Conservation (phyloP, 306 rosid species). For the Comarum palustre region DNA sequence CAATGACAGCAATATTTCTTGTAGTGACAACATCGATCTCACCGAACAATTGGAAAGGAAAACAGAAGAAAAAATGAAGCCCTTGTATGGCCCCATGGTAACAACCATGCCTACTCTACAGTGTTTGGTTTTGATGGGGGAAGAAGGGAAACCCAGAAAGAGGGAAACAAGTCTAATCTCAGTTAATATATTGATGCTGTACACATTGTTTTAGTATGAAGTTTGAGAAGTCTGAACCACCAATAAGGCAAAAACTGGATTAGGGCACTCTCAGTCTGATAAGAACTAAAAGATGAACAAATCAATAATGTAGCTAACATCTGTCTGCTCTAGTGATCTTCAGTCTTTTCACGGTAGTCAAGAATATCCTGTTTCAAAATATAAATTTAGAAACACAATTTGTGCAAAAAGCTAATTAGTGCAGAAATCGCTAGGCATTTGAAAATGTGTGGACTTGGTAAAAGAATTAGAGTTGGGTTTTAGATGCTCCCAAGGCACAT, state of each 20-base stretch:
- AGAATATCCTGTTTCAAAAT: conserved; percentile 16
- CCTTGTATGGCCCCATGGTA: conserved; percentile 3
- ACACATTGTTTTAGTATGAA: conserved; percentile 6
- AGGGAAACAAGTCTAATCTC: background rate
- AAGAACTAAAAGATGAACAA: conserved; percentile 3
- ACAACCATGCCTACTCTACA: conserved; percentile 11
- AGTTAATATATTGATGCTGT: conserved; percentile 8
- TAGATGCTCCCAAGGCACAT: conserved; percentile 23
- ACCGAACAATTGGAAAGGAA: conserved; percentile 2
- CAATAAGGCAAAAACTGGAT: conserved; percentile 9
- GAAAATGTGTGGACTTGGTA: background rate
- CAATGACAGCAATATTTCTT: conserved; percentile 10
- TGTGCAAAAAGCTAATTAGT: background rate
- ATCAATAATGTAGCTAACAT: conserved; percentile 5
- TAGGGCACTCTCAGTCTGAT: background rate
- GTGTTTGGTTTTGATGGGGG: background rate
- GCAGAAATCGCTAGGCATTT: background rate
- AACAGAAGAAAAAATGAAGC: background rate
- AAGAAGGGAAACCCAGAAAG: background rate
- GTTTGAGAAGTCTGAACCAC: conserved; percentile 4
- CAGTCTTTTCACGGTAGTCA: conserved; percentile 24
- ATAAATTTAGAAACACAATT: background rate
- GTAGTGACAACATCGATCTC: conserved; percentile 9
- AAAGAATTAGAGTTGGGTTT: background rate
- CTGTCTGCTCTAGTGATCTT: conserved; percentile 26